These are phyloP conservation scores for Lathyrus sativus DNA, from an alignment of 306 rosid species.

Conservation along the genomic window DNA sequence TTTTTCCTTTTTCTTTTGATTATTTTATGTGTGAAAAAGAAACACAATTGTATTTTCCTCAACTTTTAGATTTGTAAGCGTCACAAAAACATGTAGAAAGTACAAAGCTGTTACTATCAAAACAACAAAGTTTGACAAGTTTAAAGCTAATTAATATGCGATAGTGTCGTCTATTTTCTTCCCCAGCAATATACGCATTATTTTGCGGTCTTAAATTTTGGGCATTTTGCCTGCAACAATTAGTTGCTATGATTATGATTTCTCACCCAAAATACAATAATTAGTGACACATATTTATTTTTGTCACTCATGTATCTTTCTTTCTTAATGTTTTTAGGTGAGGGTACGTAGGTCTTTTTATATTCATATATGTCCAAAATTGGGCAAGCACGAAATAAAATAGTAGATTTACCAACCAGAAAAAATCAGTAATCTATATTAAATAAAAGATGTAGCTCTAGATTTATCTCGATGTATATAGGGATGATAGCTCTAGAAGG, in stretches of 20 bases:
- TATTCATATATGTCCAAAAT: slow-evolving; percentile 15
- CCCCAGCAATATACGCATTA: slow-evolving; percentile 40
- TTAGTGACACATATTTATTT: slow-evolving; percentile 15
- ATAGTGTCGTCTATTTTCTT: not conserved
- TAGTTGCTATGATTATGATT: slow-evolving; percentile 37
- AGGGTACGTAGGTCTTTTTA: slow-evolving; percentile 1
- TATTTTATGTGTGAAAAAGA: not conserved
- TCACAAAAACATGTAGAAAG: slow-evolving; percentile 5
- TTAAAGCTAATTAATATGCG: not conserved
- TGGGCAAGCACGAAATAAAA: slow-evolving; percentile 12
- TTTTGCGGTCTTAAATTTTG: slow-evolving; percentile 34
- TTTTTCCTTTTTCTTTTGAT: not conserved
- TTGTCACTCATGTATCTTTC: slow-evolving; percentile 38
- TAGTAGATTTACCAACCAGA: slow-evolving; percentile 31
- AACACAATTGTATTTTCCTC: not conserved
- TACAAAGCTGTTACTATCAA: slow-evolving; percentile 33
- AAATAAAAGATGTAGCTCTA: too few species aligned
- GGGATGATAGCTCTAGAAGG: too few species aligned
- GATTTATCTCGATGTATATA: too few species aligned
- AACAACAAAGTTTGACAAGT: slow-evolving; percentile 38
- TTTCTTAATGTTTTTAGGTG: not conserved
- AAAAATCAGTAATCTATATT: slow-evolving; percentile 7
- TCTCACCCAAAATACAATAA: slow-evolving; percentile 35
- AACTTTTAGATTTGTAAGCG: not conserved
- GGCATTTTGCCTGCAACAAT: slow-evolving; percentile 13